Evolutionary conservation across 306 rosid species (phyloP).

Genomic region (Cucurbita maxima): DNA sequence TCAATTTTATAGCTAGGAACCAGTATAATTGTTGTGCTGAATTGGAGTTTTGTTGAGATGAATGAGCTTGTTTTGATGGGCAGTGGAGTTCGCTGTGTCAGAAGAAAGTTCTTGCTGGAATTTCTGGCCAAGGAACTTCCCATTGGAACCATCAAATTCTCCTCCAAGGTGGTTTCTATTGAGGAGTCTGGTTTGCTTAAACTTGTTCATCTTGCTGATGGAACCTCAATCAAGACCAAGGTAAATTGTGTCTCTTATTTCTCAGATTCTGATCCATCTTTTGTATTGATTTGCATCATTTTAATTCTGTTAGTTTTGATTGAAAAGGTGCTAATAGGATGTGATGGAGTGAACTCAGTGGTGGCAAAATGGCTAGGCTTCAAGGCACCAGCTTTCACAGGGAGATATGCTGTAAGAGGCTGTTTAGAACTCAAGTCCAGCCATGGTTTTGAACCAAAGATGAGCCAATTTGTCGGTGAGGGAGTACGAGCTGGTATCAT

Average conservation of each 20-base stretch:
- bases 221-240: conserved; percentile 42
- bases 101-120: conserved; percentile 39
- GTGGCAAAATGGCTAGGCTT: conserved; percentile 68
- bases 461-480: conserved; percentile 32
- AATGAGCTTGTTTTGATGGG: not conserved
- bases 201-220: conserved; percentile 57
- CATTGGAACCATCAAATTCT: conserved; percentile 42
- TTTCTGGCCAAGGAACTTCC: conserved; percentile 54
- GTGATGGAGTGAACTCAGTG: conserved; percentile 74
- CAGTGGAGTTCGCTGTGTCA: conserved; percentile 35
- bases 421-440: conserved; percentile 1
- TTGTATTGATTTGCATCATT: not conserved
- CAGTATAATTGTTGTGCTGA: not conserved
- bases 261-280: not conserved
- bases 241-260: conserved; percentile 9
- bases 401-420: conserved; percentile 52
- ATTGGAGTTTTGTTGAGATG: not conserved
- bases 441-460: conserved; percentile 23
- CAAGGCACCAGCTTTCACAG: conserved; percentile 23
- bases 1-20: not conserved
- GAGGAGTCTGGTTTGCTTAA: conserved; percentile 43
- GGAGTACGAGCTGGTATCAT: conserved; percentile 39
- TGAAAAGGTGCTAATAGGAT: conserved; percentile 51
- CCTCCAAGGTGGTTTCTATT: conserved; percentile 57
- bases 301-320: not conserved